These are phyloP conservation scores for Saussurea involucrata DNA, from an alignment of 129 eudicot genomes.

Conservation along the genomic window DNA sequence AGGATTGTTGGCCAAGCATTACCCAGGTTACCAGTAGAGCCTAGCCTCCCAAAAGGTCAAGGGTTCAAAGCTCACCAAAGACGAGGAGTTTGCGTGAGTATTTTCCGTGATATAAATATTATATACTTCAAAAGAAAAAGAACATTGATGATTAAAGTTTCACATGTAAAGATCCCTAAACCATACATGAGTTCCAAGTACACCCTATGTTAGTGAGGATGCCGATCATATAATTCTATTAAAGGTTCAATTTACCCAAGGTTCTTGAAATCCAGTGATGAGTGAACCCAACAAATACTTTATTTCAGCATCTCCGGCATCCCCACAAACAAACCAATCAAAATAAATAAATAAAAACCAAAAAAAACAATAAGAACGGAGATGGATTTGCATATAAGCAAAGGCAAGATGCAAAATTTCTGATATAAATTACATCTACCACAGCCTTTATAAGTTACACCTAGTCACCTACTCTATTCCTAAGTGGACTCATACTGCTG, in stretches of 20 bases:
- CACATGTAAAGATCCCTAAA: not conserved
- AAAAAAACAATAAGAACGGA: too few relatives aligned
- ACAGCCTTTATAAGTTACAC: not conserved
- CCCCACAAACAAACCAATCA: too few relatives aligned
- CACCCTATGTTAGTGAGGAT: not conserved
- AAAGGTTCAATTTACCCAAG: not conserved
- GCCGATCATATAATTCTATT: not conserved
- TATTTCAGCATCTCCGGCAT: too few relatives aligned
- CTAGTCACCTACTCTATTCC: not conserved
- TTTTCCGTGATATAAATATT: too few relatives aligned
- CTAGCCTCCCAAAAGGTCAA: too few relatives aligned
- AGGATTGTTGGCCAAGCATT: too few relatives aligned
- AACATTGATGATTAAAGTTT: not conserved
- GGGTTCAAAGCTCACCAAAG: too few relatives aligned
- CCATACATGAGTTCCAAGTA: not conserved
- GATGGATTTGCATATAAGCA: not conserved
- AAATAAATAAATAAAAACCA: too few relatives aligned
- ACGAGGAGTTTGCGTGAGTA: too few relatives aligned
- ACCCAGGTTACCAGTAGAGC: too few relatives aligned
- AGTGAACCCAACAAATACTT: not conserved
- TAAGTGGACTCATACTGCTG: not conserved
- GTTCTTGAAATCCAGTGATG: not conserved
- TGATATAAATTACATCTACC: not conserved
- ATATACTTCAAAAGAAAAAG: too few relatives aligned
- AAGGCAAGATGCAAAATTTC: constrained; percentile 1